These are phyloP conservation scores for Populus hybrid DNA, from an alignment of 441 rosid genomes.

Conservation along the genomic window DNA sequence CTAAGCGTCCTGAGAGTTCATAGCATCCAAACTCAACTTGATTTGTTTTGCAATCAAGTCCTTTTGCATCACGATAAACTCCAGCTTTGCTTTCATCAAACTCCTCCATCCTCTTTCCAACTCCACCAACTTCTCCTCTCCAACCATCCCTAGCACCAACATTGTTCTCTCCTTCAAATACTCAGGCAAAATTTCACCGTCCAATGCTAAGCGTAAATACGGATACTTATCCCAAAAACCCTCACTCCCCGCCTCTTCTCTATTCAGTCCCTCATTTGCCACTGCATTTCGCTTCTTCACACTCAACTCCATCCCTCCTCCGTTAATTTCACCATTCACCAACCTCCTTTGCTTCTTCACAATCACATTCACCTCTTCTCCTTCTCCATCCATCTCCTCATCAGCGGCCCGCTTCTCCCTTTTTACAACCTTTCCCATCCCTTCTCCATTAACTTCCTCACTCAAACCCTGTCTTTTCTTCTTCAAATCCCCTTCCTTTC, in stretches of 20 bases:
- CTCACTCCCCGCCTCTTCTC: neutral
- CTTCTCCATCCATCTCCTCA: neutral
- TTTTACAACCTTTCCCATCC: slow-evolving; percentile 1
- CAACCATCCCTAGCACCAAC: neutral
- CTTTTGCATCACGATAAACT: neutral
- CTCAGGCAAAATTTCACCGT: neutral
- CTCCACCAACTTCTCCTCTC: neutral
- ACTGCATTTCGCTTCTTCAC: neutral
- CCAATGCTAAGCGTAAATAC: slow-evolving; percentile 12
- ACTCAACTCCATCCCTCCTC: neutral
- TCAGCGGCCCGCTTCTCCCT: neutral
- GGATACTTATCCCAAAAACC: slow-evolving; percentile 22
- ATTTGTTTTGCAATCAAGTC: neutral
- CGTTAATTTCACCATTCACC: neutral
- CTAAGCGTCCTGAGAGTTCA: neutral
- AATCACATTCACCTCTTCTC: neutral
- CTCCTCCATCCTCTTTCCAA: neutral
- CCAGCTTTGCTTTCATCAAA: neutral
- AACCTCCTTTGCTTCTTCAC: neutral
- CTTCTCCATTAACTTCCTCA: neutral
- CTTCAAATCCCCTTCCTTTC: neutral
- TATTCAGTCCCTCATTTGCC: neutral
- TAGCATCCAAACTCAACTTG: neutral
- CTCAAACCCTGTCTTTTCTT: neutral
- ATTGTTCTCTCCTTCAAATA: neutral